A percentile compares a stretch with the other conserved stretches of the same genome.
phyloP scores from a whole-genome alignment of 345 rosid genomes.

The Conringia planisiliqua region DNA sequence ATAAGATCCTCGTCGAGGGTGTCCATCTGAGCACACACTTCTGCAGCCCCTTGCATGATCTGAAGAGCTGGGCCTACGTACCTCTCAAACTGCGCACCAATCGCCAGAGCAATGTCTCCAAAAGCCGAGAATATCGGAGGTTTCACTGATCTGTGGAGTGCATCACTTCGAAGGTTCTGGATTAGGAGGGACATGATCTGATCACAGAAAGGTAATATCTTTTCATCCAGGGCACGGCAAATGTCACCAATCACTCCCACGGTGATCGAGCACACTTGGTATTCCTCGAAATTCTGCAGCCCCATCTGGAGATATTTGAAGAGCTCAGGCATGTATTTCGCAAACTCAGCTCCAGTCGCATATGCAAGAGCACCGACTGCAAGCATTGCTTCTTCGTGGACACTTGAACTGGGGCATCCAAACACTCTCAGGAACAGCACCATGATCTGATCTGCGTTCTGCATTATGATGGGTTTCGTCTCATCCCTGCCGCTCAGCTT shows the following conservation, averaged over 20 bases:
- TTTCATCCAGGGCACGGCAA: conserved; percentile 80
- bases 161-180: conserved; percentile 62
- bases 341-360: conserved; percentile 77
- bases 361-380: conserved; percentile 96
- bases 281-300: conserved; percentile 84
- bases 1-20: conserved; percentile 68
- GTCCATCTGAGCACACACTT: conserved; percentile 69
- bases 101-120: conserved; percentile 91
- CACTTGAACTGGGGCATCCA: conserved; percentile 88
- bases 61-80: conserved; percentile 57
- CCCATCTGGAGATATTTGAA: conserved; percentile 86
- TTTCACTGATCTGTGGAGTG: conserved; percentile 88
- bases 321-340: conserved; percentile 73
- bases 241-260: conserved; percentile 92
- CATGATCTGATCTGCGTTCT: conserved; percentile 86
- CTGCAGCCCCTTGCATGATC: conserved; percentile 87
- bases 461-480: conserved; percentile 58
- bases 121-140: conserved; percentile 92
- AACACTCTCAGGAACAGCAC: conserved; percentile 72
- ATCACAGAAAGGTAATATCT: conserved; percentile 76
- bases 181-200: conserved; percentile 78
- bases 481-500: conserved; percentile 64
- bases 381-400: conserved; percentile 99
- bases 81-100: conserved; percentile 73
- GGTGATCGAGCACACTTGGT: conserved; percentile 88